Percentiles rank a stretch among this genome's conserved stretches.
Evolutionary conservation across 768 basidiomycete genomes (phyloP).

Genomic region (Suillus variegatus): DNA sequence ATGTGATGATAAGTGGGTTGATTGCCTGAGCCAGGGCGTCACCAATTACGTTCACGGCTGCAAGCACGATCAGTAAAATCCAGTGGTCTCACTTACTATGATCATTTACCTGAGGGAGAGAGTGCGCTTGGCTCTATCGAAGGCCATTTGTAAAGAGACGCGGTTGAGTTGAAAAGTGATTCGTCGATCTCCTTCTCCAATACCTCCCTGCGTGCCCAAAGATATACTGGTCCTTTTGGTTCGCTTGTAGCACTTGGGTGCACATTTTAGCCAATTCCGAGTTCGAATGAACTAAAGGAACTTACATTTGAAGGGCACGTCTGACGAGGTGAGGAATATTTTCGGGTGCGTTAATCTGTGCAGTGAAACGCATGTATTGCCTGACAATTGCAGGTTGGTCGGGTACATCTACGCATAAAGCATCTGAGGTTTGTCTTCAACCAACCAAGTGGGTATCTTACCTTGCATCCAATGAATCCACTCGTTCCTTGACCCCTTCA

Average conservation of each 20-base stretch:
- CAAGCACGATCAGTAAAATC: background rate
- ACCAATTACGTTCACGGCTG: constrained; percentile 42
- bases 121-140: constrained; percentile 51
- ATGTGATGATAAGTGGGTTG: constrained; percentile 65
- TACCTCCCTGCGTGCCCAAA: constrained; percentile 72
- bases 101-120: constrained; percentile 35
- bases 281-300: background rate
- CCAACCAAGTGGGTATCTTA: constrained; percentile 18
- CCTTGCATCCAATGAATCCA: constrained; percentile 78
- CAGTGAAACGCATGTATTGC: constrained; percentile 72
- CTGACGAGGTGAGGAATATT: constrained; percentile 53
- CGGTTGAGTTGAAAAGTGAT: constrained; percentile 31
- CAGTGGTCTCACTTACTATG: background rate
- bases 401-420: constrained; percentile 50
- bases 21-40: constrained; percentile 49
- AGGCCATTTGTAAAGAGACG: constrained; percentile 48
- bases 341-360: constrained; percentile 57
- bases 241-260: constrained; percentile 59
- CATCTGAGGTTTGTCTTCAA: background rate
- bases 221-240: constrained; percentile 73
- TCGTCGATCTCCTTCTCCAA: constrained; percentile 64
- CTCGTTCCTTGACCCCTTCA: constrained; percentile 66
- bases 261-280: constrained; percentile 5
- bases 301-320: constrained; percentile 66
- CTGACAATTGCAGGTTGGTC: constrained; percentile 72